These are phyloP conservation scores for Selaginella tamariscina DNA, from an alignment of 75 land plant species.

Conservation along the genomic window DNA sequence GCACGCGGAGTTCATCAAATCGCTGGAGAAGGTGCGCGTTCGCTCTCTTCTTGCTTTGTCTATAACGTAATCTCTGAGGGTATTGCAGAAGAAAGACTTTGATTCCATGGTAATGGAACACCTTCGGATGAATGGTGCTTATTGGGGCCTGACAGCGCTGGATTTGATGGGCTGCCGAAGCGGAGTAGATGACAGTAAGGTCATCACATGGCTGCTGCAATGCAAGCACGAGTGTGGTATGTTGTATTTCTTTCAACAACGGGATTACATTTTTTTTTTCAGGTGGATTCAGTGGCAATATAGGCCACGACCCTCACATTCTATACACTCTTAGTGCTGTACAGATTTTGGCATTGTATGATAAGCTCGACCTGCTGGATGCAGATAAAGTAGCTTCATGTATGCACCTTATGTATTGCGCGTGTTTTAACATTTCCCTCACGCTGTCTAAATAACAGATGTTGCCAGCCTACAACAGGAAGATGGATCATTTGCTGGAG, in stretches of 20 bases:
- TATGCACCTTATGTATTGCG: slow-evolving; percentile 43
- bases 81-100: slow-evolving; percentile 52
- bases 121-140: slow-evolving; percentile 85
- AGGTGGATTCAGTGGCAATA: slow-evolving; percentile 91
- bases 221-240: slow-evolving; percentile 74
- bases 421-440: background rate
- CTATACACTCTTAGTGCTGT: slow-evolving; percentile 88
- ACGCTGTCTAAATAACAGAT: slow-evolving; percentile 28
- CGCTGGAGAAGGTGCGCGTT: slow-evolving; percentile 62
- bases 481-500: slow-evolving; percentile 99
- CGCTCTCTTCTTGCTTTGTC: background rate
- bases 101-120: slow-evolving; percentile 84
- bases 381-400: slow-evolving; percentile 60
- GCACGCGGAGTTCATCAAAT: slow-evolving; percentile 61
- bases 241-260: background rate
- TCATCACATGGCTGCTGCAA: slow-evolving; percentile 65
- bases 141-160: slow-evolving; percentile 87
- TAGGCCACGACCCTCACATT: slow-evolving; percentile 90
- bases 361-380: slow-evolving; percentile 61
- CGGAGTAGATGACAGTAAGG: slow-evolving; percentile 44
- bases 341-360: slow-evolving; percentile 72
- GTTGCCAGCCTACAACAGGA: slow-evolving; percentile 68
- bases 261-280: slow-evolving; percentile 15
- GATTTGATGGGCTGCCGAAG: slow-evolving; percentile 57
- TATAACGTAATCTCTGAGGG: background rate